Evolutionary conservation across 257 asterid species (phyloP), one percentile per base, ranked within the genome.

Genomic region (Solanum medicagineum): DNA sequence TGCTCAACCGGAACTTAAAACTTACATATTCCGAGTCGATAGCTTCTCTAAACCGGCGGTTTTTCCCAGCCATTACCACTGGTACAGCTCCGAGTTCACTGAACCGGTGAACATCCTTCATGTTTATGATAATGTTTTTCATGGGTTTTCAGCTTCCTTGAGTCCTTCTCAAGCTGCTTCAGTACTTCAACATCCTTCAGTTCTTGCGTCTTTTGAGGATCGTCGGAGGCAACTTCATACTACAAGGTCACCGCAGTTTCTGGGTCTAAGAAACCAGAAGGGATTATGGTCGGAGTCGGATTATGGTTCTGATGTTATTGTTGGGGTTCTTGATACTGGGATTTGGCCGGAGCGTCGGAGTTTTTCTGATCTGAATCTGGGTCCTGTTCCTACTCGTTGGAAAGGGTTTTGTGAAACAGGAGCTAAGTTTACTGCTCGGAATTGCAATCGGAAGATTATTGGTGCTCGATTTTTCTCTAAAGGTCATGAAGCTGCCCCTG

Each of bases 311-410:
- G 98, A 97, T 71, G 96, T 97, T 1, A 93, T 97, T 0, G 86
- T 97, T 4, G 99, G 98, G 0, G 89, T 97, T 12, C 91, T 97
- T 7, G 99, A 95, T 45, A 97, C 99, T 0, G 99, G 99, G 1
- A 91, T 97, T 88, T 95, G 98, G 99, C 99, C 99, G 20, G 99
- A 97, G 90, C 87, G 97, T 3, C 79, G 98, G 88, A 95, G 98
- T 55, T 97, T 97, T 88, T 93, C 97, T 32, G 99, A 97, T 89
- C 89, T 94, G 88, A 92, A 95, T 84, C 91, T 97, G 42, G 98
- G 97, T 2, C 98, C 98, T 3, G 96, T 93, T 82, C 98, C 98
- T 6, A 59, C 87, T 26, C 89, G 92, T 15, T 97, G 99, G 99
- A 95, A 86, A 56, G 99, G 99, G 3, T 83, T 83, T 2, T 97